A percentile compares a stretch with the other conserved stretches of the same genome.
These are phyloP conservation scores for Boechera divaricarpa DNA, from an alignment of 345 rosid genomes.

Conservation along the genomic window DNA sequence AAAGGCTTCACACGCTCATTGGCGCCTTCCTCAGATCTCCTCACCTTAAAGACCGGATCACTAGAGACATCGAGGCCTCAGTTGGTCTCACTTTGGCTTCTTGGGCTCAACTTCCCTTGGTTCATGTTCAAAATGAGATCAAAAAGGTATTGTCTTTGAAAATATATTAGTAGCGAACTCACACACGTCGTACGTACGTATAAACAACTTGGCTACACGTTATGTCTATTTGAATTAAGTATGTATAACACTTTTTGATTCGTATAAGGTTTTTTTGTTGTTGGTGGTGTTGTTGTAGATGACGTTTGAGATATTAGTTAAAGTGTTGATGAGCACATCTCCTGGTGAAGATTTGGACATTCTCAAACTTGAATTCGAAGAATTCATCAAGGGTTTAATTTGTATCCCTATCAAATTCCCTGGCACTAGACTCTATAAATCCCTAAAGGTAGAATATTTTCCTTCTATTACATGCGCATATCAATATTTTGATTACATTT, in stretches of 20 bases:
- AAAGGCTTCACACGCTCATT: conserved; percentile 72
- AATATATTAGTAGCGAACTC: background rate
- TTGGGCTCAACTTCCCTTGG: conserved; percentile 59
- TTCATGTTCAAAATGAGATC: conserved; percentile 70
- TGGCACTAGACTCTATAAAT: conserved; percentile 81
- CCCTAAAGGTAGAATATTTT: conserved; percentile 66
- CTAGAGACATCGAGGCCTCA: conserved; percentile 60
- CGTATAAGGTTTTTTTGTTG: background rate
- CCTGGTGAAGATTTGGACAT: conserved; percentile 74
- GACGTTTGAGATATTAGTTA: conserved; percentile 75
- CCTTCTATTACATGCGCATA: background rate
- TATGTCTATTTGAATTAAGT: background rate
- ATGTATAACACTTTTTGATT: conserved; percentile 1
- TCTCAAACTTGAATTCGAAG: conserved; percentile 74
- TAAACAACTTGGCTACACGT: background rate
- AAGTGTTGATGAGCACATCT: conserved; percentile 68
- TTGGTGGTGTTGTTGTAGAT: conserved; percentile 48
- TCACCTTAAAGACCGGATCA: conserved; percentile 65
- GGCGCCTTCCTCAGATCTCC: conserved; percentile 86
- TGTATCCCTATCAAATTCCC: conserved; percentile 92
- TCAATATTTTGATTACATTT: background rate
- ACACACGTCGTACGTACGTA: background rate
- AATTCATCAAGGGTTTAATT: conserved; percentile 87
- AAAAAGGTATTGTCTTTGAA: conserved; percentile 58
- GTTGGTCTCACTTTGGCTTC: conserved; percentile 61